Evolutionary conservation across 805 yeast genomes (phyloP), one percentile per base, ranked within the genome.

Genomic region (Lipomyces kockii): DNA sequence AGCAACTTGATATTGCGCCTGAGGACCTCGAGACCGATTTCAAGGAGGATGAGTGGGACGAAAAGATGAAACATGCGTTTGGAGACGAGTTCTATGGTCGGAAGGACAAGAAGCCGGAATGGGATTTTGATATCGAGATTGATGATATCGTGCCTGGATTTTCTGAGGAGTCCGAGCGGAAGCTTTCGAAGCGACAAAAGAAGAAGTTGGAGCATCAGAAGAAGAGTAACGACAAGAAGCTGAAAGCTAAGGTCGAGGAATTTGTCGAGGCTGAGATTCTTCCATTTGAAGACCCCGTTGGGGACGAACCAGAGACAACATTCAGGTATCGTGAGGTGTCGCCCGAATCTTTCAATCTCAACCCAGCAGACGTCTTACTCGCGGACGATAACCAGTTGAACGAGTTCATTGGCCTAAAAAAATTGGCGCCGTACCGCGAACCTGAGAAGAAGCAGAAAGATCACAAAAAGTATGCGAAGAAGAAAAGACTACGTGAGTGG

Each of bases 291-390:
- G 71, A 62, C 54, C 89, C 87, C 68, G 89, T 83, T 68, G 89
- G 83, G 65, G 69, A 60, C 49, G 76, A 73, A 7, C 62, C 63
- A 4, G 60, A 58, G 57, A 29, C 57, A 25, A 46, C 82, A 63
- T 94, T 95, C 83, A 88, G 87, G 74, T 95, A 95, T 77, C 86
- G 98, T 74, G 97, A 92, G 74, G 98, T 95, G 3, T 92, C 97
- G 0, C 98, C 99, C 8, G 98, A 95, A 75, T 81, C 92, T 9
- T 95, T 86, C 80, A 98, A 98, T 12, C 83, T 95, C 60, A 83
- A 90, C 0, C 85, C 95, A 0, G 84, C 95, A 70, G 99, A 95
- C 74, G 95, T 95, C 59, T 82, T 95, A 63, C 80, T 91, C 66
- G 99, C 99, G 14, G 94, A 91, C 75, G 99, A 95, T 77, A 83